Evolutionary conservation across 129 eudicot genomes (phyloP), one percentile per base, ranked within the genome.

Genomic region (Chrysanthemum makinoi): DNA sequence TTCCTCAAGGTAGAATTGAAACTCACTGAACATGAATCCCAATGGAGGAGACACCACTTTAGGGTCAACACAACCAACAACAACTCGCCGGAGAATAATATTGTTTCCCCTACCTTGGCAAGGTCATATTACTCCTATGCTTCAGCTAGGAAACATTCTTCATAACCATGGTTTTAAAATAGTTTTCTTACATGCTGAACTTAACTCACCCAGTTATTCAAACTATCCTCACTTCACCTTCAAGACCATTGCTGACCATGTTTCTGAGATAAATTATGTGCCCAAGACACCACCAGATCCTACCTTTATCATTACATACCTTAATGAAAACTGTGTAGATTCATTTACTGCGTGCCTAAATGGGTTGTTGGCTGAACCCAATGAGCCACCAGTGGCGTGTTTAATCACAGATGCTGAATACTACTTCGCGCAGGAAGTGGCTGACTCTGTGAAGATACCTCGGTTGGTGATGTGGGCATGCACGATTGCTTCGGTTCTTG

Each of bases 61-160:
- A 14, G 35, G 46, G 39, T 16, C 19, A 7, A 33, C 50, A 62
- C 17, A 14, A 62, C n/a, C 46, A 14, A 16, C 39, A 10, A 44
- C 66, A 44, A 53, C 35, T 63, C 50, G 62, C 47, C 60, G 65
- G 53, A 62, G 83, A 20, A 13, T 85, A 12, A 33, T 85, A 14
- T 48, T 83, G 10, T 86, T 86, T 30, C 87, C 91, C 9, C 11
- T 65, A 6, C 91, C 91, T 10, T 59, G 74, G 1, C 81, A 76
- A 57, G 91, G 91, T 55, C 91, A 86, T 49, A 66, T 82, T 4
- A 86, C 68, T 15, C 91, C 91, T 48, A 86, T 86, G 91, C 72
- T 86, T 60, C 83, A 86, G 11, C 73, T 86, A 2, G 85, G 85
- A 16, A 80, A 64, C 68, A 72, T 86, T 49, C 85, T 86, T 26